These are phyloP conservation scores for Phytopythium cucurbitacearum DNA, from an alignment of 352 stramenopile genomes.

Conservation along the genomic window DNA sequence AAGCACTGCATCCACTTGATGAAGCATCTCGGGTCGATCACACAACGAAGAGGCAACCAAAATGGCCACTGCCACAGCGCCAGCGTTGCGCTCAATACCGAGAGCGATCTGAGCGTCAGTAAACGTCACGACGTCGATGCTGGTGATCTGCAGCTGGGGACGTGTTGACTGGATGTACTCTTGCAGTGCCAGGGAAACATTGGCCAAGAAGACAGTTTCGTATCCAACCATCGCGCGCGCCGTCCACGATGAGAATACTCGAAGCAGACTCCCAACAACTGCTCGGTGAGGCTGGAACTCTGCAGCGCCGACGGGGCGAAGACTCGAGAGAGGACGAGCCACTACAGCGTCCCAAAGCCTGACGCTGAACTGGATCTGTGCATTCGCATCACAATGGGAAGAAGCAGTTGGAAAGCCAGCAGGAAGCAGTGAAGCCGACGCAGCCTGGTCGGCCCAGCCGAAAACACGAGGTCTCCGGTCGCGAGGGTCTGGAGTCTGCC, in stretches of 20 bases:
- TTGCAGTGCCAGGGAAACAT: constrained; percentile 16
- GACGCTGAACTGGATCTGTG: constrained; percentile 15
- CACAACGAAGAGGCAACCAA: constrained; percentile 17
- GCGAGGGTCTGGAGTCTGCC: not conserved
- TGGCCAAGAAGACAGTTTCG: constrained; percentile 27
- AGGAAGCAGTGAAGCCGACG: constrained; percentile 7
- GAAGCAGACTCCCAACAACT: constrained; percentile 9
- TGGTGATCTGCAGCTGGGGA: not conserved
- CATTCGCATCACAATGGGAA: constrained; percentile 16
- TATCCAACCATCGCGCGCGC: constrained; percentile 23
- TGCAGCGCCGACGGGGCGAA: constrained; percentile 3
- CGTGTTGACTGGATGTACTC: constrained; percentile 10
- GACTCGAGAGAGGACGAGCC: constrained; percentile 7
- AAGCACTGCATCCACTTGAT: constrained; percentile 11
- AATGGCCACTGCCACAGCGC: constrained; percentile 12
- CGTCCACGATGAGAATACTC: constrained; percentile 27
- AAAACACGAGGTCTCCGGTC: not conserved
- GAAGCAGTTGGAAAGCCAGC: constrained; percentile 9
- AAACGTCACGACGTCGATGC: not conserved
- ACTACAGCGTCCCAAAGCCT: constrained; percentile 22
- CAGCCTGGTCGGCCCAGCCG: not conserved
- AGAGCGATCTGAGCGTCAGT: not conserved
- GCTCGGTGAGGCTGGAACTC: not conserved
- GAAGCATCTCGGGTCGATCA: not conserved
- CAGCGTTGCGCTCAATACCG: constrained; percentile 1